These are phyloP conservation scores for Trichoderma endophyticum DNA, from an alignment of 2,329 filamentous ascomycete genomes.

Conservation along the genomic window DNA sequence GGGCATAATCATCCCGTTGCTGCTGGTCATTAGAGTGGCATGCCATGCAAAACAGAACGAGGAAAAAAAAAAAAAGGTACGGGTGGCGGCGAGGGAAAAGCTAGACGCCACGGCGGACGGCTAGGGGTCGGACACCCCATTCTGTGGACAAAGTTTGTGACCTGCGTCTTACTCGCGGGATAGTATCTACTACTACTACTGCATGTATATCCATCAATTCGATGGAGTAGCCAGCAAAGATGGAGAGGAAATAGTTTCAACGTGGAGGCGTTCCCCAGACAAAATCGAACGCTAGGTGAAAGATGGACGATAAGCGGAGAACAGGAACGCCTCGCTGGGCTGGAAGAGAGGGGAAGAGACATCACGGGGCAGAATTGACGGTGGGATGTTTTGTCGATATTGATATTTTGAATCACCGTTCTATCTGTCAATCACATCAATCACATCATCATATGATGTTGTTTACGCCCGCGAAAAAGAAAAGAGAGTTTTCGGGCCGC, in stretches of 20 bases:
- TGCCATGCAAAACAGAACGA: not conserved
- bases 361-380: not conserved
- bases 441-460: not conserved
- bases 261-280: not conserved
- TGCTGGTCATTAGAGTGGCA: not conserved
- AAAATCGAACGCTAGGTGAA: not conserved
- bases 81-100: not conserved
- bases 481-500: not conserved
- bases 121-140: not conserved
- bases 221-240: not conserved
- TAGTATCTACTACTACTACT: not conserved
- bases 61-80: constrained; percentile 1
- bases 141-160: not conserved
- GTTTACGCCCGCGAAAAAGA: not conserved
- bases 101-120: not conserved
- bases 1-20: not conserved
- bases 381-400: not conserved
- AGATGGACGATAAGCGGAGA: not conserved
- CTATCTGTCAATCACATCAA: not conserved
- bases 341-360: not conserved
- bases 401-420: not conserved
- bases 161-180: constrained; percentile 3
- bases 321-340: not conserved
- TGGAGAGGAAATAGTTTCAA: not conserved
- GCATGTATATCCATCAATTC: not conserved